Conservation (phyloP, 768 basidiomycete genomes). For the Mycena sanguinolenta region DNA sequence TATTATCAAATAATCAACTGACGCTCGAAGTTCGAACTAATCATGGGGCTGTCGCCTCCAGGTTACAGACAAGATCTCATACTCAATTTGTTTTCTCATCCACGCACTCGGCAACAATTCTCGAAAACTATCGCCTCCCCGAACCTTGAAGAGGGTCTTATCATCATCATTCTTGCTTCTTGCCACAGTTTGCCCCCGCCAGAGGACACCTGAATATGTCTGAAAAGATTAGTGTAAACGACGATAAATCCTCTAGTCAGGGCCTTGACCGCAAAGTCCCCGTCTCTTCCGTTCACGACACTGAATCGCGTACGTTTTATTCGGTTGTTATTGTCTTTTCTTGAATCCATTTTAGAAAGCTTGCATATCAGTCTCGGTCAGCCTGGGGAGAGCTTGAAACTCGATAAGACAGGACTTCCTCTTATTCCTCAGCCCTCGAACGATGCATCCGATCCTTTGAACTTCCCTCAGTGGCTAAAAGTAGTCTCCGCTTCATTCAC, state of each 20-base stretch:
- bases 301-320: conserved; percentile 23
- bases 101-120: conserved; percentile 16
- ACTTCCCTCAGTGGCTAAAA: conserved; percentile 58
- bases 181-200: background rate
- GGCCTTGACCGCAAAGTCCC: conserved; percentile 10
- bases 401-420: conserved; percentile 53
- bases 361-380: conserved; percentile 24
- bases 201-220: conserved; percentile 14
- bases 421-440: conserved; percentile 58
- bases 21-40: too few relatives aligned
- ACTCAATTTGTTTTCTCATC: background rate
- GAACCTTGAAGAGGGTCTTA: background rate
- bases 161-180: background rate
- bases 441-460: conserved; percentile 56
- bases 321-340: background rate
- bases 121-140: background rate
- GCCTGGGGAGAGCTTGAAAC: conserved; percentile 38
- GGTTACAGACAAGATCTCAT: background rate
- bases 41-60: too few relatives aligned
- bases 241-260: conserved; percentile 31
- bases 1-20: too few relatives aligned
- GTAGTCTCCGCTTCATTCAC: background rate
- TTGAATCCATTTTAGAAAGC: background rate
- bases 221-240: conserved; percentile 7
- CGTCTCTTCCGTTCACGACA: conserved; percentile 11